Conservation (phyloP, 495 filamentous ascomycete species). For the Ascobolus immersus region DNA sequence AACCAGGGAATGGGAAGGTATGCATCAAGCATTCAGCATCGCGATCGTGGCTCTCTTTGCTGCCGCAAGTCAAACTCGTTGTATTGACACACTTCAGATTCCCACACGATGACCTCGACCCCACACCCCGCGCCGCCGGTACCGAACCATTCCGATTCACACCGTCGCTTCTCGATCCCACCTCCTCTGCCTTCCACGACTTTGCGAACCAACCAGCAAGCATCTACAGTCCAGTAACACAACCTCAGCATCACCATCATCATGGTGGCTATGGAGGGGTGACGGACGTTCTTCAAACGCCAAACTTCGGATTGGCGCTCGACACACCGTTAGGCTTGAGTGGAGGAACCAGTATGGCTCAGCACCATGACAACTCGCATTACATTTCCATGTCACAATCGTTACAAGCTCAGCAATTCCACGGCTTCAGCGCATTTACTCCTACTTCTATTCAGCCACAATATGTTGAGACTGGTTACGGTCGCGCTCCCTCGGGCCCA, state of each 20-base stretch:
- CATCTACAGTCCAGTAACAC: constrained; percentile 72
- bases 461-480: constrained; percentile 18
- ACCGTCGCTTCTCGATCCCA: constrained; percentile 64
- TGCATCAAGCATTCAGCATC: not conserved
- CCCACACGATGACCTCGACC: constrained; percentile 51
- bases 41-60: constrained; percentile 3
- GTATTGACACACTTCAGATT: constrained; percentile 4
- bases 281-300: constrained; percentile 79
- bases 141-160: constrained; percentile 66
- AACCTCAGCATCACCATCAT: constrained; percentile 62
- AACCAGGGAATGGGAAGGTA: constrained; percentile 15
- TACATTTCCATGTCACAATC: constrained; percentile 26
- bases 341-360: constrained; percentile 29
- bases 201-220: constrained; percentile 50
- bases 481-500: constrained; percentile 44
- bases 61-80: constrained; percentile 5
- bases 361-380: constrained; percentile 28
- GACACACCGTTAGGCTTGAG: constrained; percentile 68
- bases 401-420: constrained; percentile 41
- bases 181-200: constrained; percentile 48
- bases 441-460: constrained; percentile 25
- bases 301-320: constrained; percentile 43
- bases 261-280: too few species aligned
- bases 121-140: constrained; percentile 46
- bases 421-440: constrained; percentile 47